Evolutionary conservation across 2,329 filamentous ascomycete genomes (phyloP), one percentile per base, ranked within the genome.

Genomic region (Didymella lethalis): DNA sequence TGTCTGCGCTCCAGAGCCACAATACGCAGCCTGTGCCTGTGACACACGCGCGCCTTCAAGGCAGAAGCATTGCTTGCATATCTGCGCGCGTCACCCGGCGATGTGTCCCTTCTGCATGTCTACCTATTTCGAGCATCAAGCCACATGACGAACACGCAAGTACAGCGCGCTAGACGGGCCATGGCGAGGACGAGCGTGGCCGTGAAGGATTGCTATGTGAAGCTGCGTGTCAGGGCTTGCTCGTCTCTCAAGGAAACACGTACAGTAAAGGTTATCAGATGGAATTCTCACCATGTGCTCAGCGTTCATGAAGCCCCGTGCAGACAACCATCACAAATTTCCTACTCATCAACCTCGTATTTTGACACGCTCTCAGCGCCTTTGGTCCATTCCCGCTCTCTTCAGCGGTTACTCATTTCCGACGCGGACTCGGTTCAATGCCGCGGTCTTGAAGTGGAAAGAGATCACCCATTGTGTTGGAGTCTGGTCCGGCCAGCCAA

Each of bases 21-120:
- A 52, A 48, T 31, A 14, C 34, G 29, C 52, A 41, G 45, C 54
- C 36, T 28, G 54, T 38, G n/a, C 34, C 38, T 57, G 29, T 52
- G 48, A 50, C 52, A 54, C 38, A 28, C 28, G 34, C 48, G 41
- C 54, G 26, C 32, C 16, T 7, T 25, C n/a, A 28, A 43, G 63
- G 63, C 64, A 65, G 59, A 65, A 61, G 52, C 59, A 53, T 64
- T 61, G 58, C 25, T 41, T 55, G 41, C 49, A 28, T 52, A 12
- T 11, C 44, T 45, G 23, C 11, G 2, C 41, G 49, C 40, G 46
- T 54, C 56, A 59, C 46, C 45, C 23, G 38, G 36, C 41, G 26
- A 54, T 54, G 45, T 50, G 56, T 59, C 50, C 56, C 38, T 49
- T 48, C 28, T 41, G 46, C 46, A 50, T 32, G 47, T 41, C 20